Evolutionary conservation across 2,329 filamentous ascomycete genomes (phyloP), one percentile per base, ranked within the genome.

Genomic region (Curvularia verruculosa): DNA sequence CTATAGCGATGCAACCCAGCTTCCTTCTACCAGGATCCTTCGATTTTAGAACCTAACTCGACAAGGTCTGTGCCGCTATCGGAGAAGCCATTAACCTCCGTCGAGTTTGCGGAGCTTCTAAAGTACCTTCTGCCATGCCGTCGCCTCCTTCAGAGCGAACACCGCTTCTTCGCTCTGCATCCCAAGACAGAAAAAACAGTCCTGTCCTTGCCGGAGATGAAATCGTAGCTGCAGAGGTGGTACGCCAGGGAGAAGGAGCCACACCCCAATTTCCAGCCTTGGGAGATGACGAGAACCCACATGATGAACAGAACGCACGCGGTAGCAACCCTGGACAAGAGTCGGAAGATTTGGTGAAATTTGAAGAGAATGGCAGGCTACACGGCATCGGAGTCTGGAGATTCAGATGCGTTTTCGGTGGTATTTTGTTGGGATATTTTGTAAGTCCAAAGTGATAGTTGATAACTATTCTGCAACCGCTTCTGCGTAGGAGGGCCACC

Each of bases 391-490:
- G 69, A 10, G 66, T 63, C 39, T 71, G 68, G 40, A 68, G 58
- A 29, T 78, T 78, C 44, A 65, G 74, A 65, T 70, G 68, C 43
- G 71, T 77, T 10, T 77, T 76, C 62, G 72, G 70, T 5, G 74
- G 75, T 4, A 72, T 78, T 8, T 13, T 77, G 23, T 44, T 75
- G 49, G 67, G 69, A 5, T 78, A 77, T 49, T 76, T 78, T 64
- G 75, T 78, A 56, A 63, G 75, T 68, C 8, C 10, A 8, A 10
- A 13, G 23, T 47, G 21, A 39, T 39, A 18, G 10, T 12, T 47
- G 21, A 39, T 39, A 18, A 9, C 9, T 26, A 31, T 24, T n/a
- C 9, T 39, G 15, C 23, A 37, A n/a, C 23, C 23, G 23, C 34
- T 37, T 21, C 34, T 18, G 5, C n/a, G n/a, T 45, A 31, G 18